phyloP scores from a whole-genome alignment of 352 stramenopile genomes.

The Globisporangium spinosum region DNA sequence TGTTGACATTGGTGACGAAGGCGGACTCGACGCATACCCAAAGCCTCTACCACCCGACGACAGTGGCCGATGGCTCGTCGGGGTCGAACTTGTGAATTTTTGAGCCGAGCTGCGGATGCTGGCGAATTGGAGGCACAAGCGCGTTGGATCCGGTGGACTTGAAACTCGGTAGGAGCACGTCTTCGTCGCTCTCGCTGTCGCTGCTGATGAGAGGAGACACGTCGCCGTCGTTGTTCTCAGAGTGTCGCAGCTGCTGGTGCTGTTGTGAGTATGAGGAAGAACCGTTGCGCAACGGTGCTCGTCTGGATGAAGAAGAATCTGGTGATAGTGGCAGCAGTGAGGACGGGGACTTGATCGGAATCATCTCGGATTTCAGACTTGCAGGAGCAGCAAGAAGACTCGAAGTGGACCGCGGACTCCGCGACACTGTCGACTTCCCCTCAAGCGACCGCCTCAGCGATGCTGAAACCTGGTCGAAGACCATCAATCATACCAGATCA shows the following conservation, averaged over 20 bases:
- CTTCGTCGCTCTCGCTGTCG: constrained; percentile 71
- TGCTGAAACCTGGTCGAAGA: not conserved
- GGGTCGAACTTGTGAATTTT: not conserved
- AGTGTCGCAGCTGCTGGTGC: constrained; percentile 5
- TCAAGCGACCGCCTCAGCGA: constrained; percentile 17
- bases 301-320: not conserved
- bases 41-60: constrained; percentile 15
- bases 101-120: not conserved
- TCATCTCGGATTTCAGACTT: not conserved
- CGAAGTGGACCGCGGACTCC: constrained; percentile 22
- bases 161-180: constrained; percentile 60
- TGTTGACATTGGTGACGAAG: constrained; percentile 43
- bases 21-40: constrained; percentile 36
- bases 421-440: constrained; percentile 23
- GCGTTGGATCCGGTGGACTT: constrained; percentile 23
- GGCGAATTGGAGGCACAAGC: constrained; percentile 9
- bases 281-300: constrained; percentile 3
- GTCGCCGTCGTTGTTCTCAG: constrained; percentile 41
- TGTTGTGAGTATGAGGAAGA: not conserved
- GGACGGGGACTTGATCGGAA: not conserved
- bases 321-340: not conserved
- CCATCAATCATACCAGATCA: not conserved
- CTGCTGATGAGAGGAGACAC: constrained; percentile 78
- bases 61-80: not conserved
- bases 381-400: constrained; percentile 10